Evolutionary conservation across 768 basidiomycete species (phyloP).

Genomic region (Suillus lakei): DNA sequence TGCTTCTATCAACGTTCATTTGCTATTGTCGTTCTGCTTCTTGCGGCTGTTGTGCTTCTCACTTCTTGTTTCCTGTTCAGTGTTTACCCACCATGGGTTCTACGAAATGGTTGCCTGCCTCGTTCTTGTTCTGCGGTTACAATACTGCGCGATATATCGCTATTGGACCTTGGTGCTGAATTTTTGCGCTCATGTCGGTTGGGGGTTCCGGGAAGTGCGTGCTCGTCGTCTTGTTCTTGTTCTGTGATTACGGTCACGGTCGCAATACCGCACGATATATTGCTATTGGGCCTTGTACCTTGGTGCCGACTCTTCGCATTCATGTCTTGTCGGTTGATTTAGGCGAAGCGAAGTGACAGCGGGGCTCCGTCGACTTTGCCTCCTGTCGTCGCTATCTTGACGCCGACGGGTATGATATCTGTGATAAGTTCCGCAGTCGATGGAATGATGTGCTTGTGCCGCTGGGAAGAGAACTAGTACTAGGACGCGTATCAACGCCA

Average conservation of each 20-base stretch:
- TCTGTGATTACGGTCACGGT: background rate
- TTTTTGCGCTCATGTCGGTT: background rate
- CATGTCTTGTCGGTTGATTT: background rate
- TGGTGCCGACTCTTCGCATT: background rate
- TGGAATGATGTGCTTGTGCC: background rate
- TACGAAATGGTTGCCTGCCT: background rate
- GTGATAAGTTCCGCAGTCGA: background rate
- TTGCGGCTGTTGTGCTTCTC: background rate
- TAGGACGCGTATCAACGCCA: background rate
- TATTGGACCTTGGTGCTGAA: background rate
- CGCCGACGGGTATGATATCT: background rate
- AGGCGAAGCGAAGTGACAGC: background rate
- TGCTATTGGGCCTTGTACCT: too few species aligned
- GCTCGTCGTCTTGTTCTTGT: background rate
- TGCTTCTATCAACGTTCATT: background rate
- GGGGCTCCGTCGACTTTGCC: background rate
- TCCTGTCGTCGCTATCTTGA: background rate
- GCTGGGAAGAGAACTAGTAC: background rate
- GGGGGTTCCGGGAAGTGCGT: background rate
- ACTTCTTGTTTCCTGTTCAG: background rate
- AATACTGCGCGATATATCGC: background rate
- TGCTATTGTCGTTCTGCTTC: background rate
- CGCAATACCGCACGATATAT: background rate
- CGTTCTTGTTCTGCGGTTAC: background rate
- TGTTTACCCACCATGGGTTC: background rate